Evolutionary conservation across 345 rosid genomes (phyloP), one percentile per base, ranked within the genome.

Genomic region (Linum usitatissimum): DNA sequence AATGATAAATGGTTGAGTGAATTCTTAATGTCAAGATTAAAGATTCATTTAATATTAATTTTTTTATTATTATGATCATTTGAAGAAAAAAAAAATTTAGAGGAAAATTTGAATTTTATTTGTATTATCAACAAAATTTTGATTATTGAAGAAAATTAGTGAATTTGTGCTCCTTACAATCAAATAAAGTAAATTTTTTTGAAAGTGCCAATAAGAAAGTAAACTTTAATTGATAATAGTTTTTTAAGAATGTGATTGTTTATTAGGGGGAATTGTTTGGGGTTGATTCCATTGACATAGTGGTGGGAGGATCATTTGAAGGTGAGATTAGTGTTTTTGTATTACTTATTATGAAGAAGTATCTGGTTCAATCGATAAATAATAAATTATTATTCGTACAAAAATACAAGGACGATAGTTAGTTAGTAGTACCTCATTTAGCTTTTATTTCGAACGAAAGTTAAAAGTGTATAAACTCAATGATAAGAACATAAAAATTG

Each of bases 281-380:
- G 0, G 96, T 90, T 17, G 96, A 93, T 60, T 68, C 74, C 65
- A 80, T 68, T 0, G 96, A 97, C 59, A 84, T 84, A 61, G 71
- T 83, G 55, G 87, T 93, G 51, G 38, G 4, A 34, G 6, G 4
- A 34, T 4, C 4, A 2, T 23, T 23, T 34, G 38, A 34, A 55
- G 71, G 51, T 5, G 61, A 74, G 66, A 70, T 58, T 68, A 90
- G 76, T 0, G 57, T 30, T 31, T 77, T 90, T 28, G 79, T 84
- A 53, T 84, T 79, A 69, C 96, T 92, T 12, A 96, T 95, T 36
- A 92, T 87, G 55, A 87, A 86, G 87, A 93, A 90, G 86, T 84
- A 74, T 72, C 70, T 93, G 80, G 81, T 93, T 55, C 89, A 93
- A 62, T 90, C 17, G 17, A 10, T 95, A 8, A 61, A 66, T 21